phyloP scores from a whole-genome alignment of 495 filamentous ascomycete species.

The Talaromyces adpressus region DNA sequence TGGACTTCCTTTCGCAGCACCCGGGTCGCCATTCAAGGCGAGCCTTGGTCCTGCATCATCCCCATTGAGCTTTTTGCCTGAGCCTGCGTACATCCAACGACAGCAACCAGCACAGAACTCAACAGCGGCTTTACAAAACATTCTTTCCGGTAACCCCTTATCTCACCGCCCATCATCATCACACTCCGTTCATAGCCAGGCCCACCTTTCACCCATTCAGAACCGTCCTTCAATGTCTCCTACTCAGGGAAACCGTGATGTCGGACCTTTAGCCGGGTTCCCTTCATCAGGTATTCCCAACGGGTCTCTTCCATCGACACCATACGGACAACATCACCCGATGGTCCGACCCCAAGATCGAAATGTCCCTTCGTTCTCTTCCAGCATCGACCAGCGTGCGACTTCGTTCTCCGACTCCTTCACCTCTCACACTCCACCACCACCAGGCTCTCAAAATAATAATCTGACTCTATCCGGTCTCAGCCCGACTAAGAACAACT shows the following conservation, averaged over 20 bases:
- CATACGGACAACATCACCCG: conserved; percentile 27
- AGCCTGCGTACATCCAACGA: conserved; percentile 20
- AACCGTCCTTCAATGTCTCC: conserved; percentile 45
- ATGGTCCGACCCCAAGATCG: conserved; percentile 24
- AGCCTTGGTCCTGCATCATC: conserved; percentile 20
- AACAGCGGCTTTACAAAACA: conserved; percentile 22
- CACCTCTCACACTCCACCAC: conserved; percentile 26
- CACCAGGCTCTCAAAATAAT: conserved; percentile 37
- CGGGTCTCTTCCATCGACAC: conserved; percentile 25
- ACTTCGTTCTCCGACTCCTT: conserved; percentile 33
- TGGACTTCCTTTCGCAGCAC: conserved; percentile 22
- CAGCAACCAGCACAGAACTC: conserved; percentile 22
- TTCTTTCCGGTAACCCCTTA: conserved; percentile 23
- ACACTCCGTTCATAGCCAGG: conserved; percentile 32
- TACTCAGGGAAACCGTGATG: conserved; percentile 40
- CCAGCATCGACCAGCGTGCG: conserved; percentile 19
- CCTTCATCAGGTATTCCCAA: conserved; percentile 24
- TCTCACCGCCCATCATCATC: conserved; percentile 39
- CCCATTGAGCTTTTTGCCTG: conserved; percentile 19
- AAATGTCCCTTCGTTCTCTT: conserved; percentile 26
- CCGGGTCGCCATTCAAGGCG: conserved; percentile 33
- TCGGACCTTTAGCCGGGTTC: conserved; percentile 39
- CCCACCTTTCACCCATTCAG: conserved; percentile 32
- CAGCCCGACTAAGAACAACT: conserved; percentile 73
- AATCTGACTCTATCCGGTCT: conserved; percentile 51